Evolutionary conservation across 768 basidiomycete genomes (phyloP).

Genomic region (Mycena latifolia): DNA sequence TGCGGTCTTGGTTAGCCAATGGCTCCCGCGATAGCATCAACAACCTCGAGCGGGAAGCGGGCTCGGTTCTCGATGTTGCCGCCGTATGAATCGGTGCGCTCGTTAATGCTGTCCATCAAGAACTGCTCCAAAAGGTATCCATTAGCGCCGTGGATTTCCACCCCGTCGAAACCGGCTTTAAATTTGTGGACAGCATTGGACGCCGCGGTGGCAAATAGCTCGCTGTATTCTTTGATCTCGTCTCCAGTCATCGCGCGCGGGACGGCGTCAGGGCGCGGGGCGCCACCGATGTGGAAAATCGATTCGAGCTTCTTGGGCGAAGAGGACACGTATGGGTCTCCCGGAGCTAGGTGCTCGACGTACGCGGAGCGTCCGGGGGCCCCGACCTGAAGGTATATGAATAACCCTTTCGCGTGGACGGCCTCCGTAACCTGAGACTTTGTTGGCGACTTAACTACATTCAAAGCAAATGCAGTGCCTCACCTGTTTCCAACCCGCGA

Average conservation of each 20-base stretch:
- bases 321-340: conserved; percentile 47
- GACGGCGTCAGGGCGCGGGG: conserved; percentile 29
- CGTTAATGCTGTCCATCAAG: conserved; percentile 65
- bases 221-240: conserved; percentile 64
- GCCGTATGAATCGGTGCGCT: conserved; percentile 75
- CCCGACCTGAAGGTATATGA: conserved; percentile 70
- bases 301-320: conserved; percentile 47
- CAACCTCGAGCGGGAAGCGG: conserved; percentile 58
- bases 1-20: conserved; percentile 67
- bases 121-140: conserved; percentile 73
- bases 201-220: conserved; percentile 66
- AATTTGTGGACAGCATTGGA: conserved; percentile 61
- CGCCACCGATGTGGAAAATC: conserved; percentile 34
- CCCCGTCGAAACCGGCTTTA: conserved; percentile 82
- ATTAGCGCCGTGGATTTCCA: conserved; percentile 61
- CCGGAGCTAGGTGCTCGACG: conserved; percentile 48
- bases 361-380: conserved; percentile 63
- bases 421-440: conserved; percentile 62
- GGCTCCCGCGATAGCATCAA: conserved; percentile 61
- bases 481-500: conserved; percentile 66
- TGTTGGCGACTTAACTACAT: not conserved
- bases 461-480: conserved; percentile 5
- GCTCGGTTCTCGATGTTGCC: conserved; percentile 72
- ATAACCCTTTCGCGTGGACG: conserved; percentile 63
- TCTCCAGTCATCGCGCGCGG: conserved; percentile 58